Base-by-base conservation (phyloP, 257 asterid species). In the Solanum pennellii region DNA sequence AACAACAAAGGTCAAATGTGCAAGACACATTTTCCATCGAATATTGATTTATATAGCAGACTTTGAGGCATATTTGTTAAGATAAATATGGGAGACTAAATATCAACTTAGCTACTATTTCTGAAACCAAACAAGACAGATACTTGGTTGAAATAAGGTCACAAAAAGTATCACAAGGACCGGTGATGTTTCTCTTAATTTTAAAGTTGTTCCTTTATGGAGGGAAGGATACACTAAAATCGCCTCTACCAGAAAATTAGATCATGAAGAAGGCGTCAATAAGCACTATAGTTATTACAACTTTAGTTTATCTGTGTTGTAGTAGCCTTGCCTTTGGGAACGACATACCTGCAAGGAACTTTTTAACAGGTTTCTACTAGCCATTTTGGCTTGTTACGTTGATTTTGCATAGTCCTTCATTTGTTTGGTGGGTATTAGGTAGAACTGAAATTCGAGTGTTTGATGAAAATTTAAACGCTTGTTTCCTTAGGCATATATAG, bases 281-380 rank as follows among this genome's bases (percentile, higher is more conserved):
- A n/a, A 76, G 82, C 21, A 90, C 98, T 9, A 89, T 92, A 37
- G 31, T 87, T 18, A 85, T 84, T 27, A 93, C 93, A 9, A 91
- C 96, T 31, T 90, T 92, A 88, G 92, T 95, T 89, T 92, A 93
- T 87, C 90, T 94, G 27, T 86, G 92, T 44, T 93, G 94, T 45
- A 97, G 94, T 45, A 83, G 96, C 98, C 12, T 95, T 95, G 96
- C 98, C 12, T 95, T 95, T 9, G 98, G 98, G 11, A 90, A 89
- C 83, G 80, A 88, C 21, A 89, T 95, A 1, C 97, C 97, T 37
- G 41, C 7, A 0, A 97, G 98, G 42, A 95, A 95, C 83, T 91
- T 95, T 92, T 79, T 95, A 89, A 94, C 97, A 1, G 98, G 97
- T 13, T 94, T 95, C 91, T 93, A 92, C 41, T 96, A 95, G 88